phyloP scores from a whole-genome alignment of 2,329 filamentous ascomycete species.

The Curvularia eragrostidis region DNA sequence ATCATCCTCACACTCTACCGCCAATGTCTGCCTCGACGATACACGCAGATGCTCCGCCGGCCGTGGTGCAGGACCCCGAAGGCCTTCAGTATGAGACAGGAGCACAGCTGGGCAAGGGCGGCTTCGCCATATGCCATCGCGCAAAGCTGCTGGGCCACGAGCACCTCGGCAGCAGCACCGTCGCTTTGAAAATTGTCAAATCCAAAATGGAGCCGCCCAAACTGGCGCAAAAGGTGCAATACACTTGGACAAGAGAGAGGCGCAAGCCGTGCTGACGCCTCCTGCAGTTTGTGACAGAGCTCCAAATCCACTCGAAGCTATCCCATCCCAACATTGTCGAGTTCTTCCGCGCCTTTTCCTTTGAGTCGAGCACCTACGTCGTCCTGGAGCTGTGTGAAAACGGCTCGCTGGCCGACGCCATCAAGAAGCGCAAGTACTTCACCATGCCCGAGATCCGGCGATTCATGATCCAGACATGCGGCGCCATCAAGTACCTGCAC shows the following conservation, averaged over 20 bases:
- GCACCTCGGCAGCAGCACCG: conserved; percentile 67
- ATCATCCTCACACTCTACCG: conserved; percentile 35
- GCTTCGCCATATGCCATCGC: conserved; percentile 82
- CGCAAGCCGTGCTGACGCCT: conserved; percentile 30
- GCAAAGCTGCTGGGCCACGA: conserved; percentile 66
- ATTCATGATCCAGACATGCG: conserved; percentile 92
- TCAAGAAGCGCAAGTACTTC: conserved; percentile 87
- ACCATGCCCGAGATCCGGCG: conserved; percentile 94
- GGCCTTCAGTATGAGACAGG: conserved; percentile 77
- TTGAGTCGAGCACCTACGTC: conserved; percentile 87
- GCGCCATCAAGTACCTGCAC: conserved; percentile 98
- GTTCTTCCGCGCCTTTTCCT: conserved; percentile 93
- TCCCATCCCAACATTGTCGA: conserved; percentile 94
- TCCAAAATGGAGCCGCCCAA: conserved; percentile 79
- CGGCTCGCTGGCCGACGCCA: conserved; percentile 96
- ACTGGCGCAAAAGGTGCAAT: conserved; percentile 80
- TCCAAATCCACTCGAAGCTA: conserved; percentile 99
- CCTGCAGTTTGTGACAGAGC: conserved; percentile 73
- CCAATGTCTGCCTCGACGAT: conserved; percentile 54
- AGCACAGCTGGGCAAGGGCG: conserved; percentile 77
- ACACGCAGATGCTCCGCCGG: conserved; percentile 59
- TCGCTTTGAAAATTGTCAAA: conserved; percentile 83
- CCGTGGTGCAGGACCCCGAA: conserved; percentile 70
- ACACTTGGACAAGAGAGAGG: background rate
- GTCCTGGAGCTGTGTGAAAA: conserved; percentile 94